Evolutionary conservation across 2,329 filamentous ascomycete species (phyloP).

Genomic region (Cladophialophora carrionii): DNA sequence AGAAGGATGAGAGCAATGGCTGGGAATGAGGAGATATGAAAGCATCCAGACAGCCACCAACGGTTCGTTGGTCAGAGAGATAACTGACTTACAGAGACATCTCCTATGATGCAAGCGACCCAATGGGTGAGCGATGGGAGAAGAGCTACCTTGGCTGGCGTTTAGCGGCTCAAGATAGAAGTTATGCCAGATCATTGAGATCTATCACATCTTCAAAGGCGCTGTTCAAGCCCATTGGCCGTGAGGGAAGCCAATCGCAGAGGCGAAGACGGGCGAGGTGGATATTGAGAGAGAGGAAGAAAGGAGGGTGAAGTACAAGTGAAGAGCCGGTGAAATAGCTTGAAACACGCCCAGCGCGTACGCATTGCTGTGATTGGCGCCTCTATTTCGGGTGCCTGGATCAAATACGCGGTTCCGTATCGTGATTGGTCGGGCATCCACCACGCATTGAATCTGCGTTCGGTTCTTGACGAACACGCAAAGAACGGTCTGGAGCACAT

Average conservation of each 20-base stretch:
- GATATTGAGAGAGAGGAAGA: constrained; percentile 10
- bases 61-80: constrained; percentile 1
- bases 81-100: constrained; percentile 7
- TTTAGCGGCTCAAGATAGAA: constrained; percentile 35
- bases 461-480: neutral
- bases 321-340: constrained; percentile 10
- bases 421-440: neutral
- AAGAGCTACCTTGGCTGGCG: constrained; percentile 28
- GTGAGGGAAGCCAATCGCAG: constrained; percentile 19
- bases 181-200: constrained; percentile 27
- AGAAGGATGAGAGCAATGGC: constrained; percentile 13
- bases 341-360: constrained; percentile 30
- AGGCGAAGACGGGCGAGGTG: constrained; percentile 17
- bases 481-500: neutral
- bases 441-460: neutral
- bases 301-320: constrained; percentile 8
- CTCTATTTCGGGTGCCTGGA: constrained; percentile 22
- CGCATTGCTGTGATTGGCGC: constrained; percentile 21
- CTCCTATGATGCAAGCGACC: constrained; percentile 14
- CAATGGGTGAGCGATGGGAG: constrained; percentile 23
- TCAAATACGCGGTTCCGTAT: neutral
- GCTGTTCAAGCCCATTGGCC: constrained; percentile 21
- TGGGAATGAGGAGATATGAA: constrained; percentile 21
- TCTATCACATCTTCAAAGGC: constrained; percentile 35
- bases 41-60: constrained; percentile 4